These are phyloP conservation scores for Myriosclerotinia duriaeana DNA, from an alignment of 2,329 filamentous ascomycete species.

Conservation along the genomic window DNA sequence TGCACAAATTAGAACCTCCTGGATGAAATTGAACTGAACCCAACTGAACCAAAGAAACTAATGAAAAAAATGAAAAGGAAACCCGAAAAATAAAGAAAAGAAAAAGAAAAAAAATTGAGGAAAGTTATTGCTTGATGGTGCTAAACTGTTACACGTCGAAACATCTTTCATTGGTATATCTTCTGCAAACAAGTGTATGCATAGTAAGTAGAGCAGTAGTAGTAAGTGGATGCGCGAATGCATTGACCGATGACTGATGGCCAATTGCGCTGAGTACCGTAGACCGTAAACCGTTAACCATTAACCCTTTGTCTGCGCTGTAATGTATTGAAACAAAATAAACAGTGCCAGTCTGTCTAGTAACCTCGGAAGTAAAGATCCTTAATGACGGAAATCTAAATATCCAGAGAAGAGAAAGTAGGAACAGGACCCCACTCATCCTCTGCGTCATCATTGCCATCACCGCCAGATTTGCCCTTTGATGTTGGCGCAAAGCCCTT, in stretches of 20 bases:
- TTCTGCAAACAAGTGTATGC: conserved; percentile 5
- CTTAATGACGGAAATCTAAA: background rate
- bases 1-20: background rate
- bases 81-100: background rate
- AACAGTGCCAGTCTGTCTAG: background rate
- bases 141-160: conserved; percentile 3
- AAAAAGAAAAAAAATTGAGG: background rate
- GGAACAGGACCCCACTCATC: conserved; percentile 12
- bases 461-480: background rate
- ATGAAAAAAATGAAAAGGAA: background rate
- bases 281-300: background rate
- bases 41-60: background rate
- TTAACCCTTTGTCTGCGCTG: background rate
- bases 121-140: conserved; percentile 1
- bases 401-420: conserved; percentile 7
- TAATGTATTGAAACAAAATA: background rate
- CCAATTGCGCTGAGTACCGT: too few species aligned
- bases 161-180: conserved; percentile 6
- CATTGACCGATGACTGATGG: too few species aligned
- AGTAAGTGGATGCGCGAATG: background rate
- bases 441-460: background rate
- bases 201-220: background rate
- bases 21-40: background rate
- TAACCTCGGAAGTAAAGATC: background rate
- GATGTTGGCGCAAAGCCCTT: background rate